Evolutionary conservation across 768 basidiomycete species (phyloP), one percentile per base, ranked within the genome.

Genomic region (Mycena maculata): DNA sequence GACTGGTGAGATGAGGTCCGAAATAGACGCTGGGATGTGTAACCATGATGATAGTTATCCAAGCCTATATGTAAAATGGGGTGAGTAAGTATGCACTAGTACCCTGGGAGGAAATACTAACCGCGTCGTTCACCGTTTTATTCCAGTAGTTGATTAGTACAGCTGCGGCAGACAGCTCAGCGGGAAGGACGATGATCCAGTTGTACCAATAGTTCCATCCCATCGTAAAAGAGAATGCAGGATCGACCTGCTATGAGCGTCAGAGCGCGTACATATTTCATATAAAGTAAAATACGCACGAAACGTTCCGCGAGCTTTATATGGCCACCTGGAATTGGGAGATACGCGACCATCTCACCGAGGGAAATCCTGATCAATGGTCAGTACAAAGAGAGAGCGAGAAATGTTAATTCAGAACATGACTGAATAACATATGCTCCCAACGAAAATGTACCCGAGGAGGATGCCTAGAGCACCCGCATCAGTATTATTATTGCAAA

Each of bases 251-350:
- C n/a, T n/a, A n/a, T n/a, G 13, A 23, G 39, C 3, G n/a, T 41
- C 15, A 6, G 36, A 45, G 8, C 2, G 38, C 42, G 8, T 12
- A 23, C 10, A 16, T 20, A 36, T 8, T 18, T 2, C 25, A 1
- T 12, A 28, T 6, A 30, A 23, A 16, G 10, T 8, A 5, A n/a
- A n/a, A n/a, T 25, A 48, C 60, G 1, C 54, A 68, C 90, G 72
- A 95, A 95, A 33, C 93, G 91, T 75, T 91, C 93, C 0, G 93
- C 90, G 18, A 95, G 79, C 65, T 84, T 92, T 76, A 94, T 93
- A 71, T 94, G 92, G 2, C 87, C 93, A 63, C 93, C 93, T 28
- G 92, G 84, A 54, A 95, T 84, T 0, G 93, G 93, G 7, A 95
- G 84, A 76, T 84, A 94, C 0, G 65, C 63, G 33, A 74, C 55